Evolutionary conservation across 2,329 filamentous ascomycete species (phyloP).

Genomic region (Chrysoporthe puriensis): DNA sequence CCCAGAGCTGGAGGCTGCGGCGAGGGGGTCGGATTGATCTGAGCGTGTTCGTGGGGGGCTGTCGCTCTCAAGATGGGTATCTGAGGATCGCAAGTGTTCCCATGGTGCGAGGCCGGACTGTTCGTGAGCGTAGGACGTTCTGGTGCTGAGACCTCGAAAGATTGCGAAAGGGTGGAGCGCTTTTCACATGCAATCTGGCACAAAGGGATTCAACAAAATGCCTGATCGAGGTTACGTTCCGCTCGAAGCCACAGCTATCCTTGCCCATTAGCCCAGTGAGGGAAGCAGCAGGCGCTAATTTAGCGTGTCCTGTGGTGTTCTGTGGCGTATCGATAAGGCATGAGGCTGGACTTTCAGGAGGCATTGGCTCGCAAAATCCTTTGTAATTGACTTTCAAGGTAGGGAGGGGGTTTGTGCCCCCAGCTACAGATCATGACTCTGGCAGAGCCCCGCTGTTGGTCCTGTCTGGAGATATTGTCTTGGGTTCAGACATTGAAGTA

Average conservation of each 20-base stretch:
- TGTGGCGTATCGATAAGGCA: slow-evolving; percentile 16
- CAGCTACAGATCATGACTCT: not conserved
- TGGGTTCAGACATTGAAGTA: not conserved
- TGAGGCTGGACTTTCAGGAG: not conserved
- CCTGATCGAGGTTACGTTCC: slow-evolving; percentile 9
- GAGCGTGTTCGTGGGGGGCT: not conserved
- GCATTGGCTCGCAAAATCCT: not conserved
- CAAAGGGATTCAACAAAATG: slow-evolving; percentile 4
- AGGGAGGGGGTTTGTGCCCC: not conserved
- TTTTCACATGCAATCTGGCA: slow-evolving; percentile 29
- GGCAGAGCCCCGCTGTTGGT: not conserved
- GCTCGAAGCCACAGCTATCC: slow-evolving; percentile 13
- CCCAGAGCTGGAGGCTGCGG: slow-evolving; percentile 4
- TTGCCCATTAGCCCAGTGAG: slow-evolving; percentile 7
- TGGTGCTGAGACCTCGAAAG: slow-evolving; percentile 14
- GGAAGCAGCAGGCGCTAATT: not conserved
- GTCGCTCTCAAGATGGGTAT: not conserved
- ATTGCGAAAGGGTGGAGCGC: slow-evolving; percentile 12
- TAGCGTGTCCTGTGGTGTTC: not conserved
- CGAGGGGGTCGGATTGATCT: not conserved
- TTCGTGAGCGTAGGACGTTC: not conserved
- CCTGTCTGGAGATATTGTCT: not conserved
- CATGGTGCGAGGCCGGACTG: slow-evolving; percentile 2
- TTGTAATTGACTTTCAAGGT: not conserved
- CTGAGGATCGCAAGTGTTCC: not conserved